Percentiles rank a stretch among this genome's conserved stretches.
Conservation (phyloP, 257 asterid species). For the Jaltomata sinuosa region DNA sequence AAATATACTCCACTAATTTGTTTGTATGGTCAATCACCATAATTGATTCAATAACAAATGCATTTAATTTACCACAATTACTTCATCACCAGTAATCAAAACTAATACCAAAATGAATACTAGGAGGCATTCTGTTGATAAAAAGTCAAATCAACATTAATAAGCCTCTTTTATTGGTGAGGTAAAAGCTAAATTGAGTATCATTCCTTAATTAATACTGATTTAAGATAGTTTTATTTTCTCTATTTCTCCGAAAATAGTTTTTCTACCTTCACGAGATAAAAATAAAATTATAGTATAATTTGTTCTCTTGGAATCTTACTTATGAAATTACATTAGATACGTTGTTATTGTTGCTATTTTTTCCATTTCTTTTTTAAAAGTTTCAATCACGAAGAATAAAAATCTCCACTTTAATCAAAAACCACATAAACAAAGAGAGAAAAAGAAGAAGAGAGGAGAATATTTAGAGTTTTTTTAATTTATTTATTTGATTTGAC, state of each 20-base stretch:
- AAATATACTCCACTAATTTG: not conserved
- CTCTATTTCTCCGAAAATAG: too few relatives aligned
- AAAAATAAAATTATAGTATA: too few relatives aligned
- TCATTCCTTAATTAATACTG: not conserved
- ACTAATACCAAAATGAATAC: not conserved
- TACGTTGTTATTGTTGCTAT: too few relatives aligned
- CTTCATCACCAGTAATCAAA: not conserved
- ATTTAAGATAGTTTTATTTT: not conserved
- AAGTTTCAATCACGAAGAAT: not conserved
- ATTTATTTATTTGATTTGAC: not conserved
- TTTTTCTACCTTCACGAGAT: too few relatives aligned
- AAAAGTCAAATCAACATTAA: too few relatives aligned
- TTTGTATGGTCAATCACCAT: not conserved
- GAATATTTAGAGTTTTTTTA: not conserved
- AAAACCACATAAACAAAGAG: not conserved
- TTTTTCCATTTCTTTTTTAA: not conserved
- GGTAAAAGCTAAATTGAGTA: too few relatives aligned
- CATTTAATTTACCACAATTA: not conserved
- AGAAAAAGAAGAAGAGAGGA: too few relatives aligned
- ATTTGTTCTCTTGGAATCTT: too few relatives aligned
- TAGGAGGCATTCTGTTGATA: too few relatives aligned
- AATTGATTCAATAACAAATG: not conserved
- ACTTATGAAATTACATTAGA: too few relatives aligned
- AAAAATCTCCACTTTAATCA: not conserved
- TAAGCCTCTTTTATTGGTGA: too few relatives aligned